Conservation (phyloP, 2,329 filamentous ascomycete species). For the Trichoderma koningiopsis region DNA sequence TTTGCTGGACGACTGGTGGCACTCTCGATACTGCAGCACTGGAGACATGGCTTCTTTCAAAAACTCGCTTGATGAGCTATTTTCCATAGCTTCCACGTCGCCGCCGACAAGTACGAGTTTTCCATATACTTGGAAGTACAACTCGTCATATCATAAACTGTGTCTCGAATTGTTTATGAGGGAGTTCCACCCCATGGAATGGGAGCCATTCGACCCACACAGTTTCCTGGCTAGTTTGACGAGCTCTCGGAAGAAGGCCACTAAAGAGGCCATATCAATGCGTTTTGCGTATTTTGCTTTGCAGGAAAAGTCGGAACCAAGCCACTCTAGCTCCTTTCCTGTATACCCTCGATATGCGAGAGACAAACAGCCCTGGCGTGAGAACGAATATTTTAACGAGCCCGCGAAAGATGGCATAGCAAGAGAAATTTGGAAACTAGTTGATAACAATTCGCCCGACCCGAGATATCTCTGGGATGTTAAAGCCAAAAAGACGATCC, state of each 20-base stretch:
- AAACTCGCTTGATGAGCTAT: neutral
- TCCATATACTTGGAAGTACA: neutral
- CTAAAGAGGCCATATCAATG: neutral
- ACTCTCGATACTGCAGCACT: neutral
- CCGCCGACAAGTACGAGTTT: neutral
- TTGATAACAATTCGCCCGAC: neutral
- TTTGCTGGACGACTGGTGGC: neutral
- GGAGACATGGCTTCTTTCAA: neutral
- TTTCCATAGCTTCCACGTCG: neutral
- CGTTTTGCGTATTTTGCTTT: neutral
- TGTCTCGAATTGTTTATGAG: neutral
- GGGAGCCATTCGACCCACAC: neutral
- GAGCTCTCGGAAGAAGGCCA: neutral
- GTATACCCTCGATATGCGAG: neutral
- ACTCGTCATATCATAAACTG: neutral
- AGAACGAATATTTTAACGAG: neutral
- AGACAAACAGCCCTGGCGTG: neutral
- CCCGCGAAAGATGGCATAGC: neutral
- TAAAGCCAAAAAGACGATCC: neutral
- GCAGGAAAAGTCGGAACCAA: neutral
- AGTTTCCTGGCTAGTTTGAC: neutral
- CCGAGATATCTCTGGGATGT: neutral
- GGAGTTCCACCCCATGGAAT: neutral
- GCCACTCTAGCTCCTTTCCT: neutral
- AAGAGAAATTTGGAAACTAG: neutral